Percentiles rank a stretch among this genome's conserved stretches.
These are phyloP conservation scores for Trypanosoma caninum DNA, from an alignment of 208 protist species.

Conservation along the genomic window DNA sequence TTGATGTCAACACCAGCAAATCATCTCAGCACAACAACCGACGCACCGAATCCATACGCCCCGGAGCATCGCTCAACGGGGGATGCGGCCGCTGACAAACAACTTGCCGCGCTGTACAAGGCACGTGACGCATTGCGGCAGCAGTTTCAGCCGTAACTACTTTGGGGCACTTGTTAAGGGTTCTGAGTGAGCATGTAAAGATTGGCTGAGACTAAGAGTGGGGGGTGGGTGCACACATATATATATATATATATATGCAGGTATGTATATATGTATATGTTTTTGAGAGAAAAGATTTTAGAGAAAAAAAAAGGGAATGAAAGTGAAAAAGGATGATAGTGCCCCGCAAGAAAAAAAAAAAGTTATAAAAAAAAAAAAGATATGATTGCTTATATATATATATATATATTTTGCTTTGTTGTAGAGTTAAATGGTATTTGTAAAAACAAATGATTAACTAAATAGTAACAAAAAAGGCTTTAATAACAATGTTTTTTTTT, in stretches of 20 bases:
- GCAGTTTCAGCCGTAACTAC: constrained; percentile 31
- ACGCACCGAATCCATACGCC: constrained; percentile 54
- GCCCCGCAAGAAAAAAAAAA: not conserved
- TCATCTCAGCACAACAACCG: not conserved
- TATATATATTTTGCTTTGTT: too few relatives aligned
- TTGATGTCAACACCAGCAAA: not conserved
- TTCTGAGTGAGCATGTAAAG: not conserved
- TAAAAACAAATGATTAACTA: too few relatives aligned
- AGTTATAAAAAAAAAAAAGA: not conserved
- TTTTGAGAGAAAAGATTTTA: not conserved
- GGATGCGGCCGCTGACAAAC: constrained; percentile 65
- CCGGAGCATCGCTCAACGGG: constrained; percentile 67
- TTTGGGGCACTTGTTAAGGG: not conserved
- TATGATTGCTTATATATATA: too few relatives aligned
- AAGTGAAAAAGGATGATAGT: too few relatives aligned
- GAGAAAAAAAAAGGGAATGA: not conserved
- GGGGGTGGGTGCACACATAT: not conserved
- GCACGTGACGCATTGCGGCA: constrained; percentile 66
- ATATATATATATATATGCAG: not conserved
- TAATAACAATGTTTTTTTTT: not conserved
- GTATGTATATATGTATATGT: not conserved
- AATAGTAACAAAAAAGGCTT: too few relatives aligned
- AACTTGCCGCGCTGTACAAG: constrained; percentile 72
- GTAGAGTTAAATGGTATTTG: too few relatives aligned
- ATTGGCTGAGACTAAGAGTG: too few relatives aligned